A percentile compares a stretch with the other conserved stretches of the same genome.
Evolutionary conservation across 228 moss, liverwort and hornwort species (phyloP).

Genomic region (Sphagnum fallax): DNA sequence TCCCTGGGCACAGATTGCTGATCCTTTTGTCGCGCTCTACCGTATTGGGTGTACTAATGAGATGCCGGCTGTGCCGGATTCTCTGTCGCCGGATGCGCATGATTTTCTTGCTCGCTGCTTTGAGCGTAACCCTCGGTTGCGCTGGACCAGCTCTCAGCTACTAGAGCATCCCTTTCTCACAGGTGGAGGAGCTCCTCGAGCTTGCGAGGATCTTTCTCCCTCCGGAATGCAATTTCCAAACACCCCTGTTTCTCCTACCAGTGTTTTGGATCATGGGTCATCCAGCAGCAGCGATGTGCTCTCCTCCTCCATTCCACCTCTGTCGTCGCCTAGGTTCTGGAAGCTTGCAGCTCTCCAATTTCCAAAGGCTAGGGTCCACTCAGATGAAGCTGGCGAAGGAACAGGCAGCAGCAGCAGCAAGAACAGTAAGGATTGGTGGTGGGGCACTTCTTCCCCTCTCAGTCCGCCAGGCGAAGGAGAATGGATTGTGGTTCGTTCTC

Average conservation of each 20-base stretch:
- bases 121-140: slow-evolving; percentile 1
- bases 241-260: slow-evolving; percentile 21
- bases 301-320: slow-evolving; percentile 36
- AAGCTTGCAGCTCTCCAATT: slow-evolving; percentile 4
- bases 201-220: neutral
- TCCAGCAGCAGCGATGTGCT: too few species aligned
- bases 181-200: slow-evolving; percentile 4
- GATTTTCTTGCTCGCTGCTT: slow-evolving; percentile 12
- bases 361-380: neutral
- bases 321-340: slow-evolving; percentile 23
- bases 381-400: neutral
- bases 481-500: too few species aligned
- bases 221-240: neutral
- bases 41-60: neutral
- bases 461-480: slow-evolving; percentile 12
- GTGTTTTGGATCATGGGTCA: slow-evolving; percentile 13
- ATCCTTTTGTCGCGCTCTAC: neutral
- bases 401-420: neutral
- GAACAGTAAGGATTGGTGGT: slow-evolving; percentile 2
- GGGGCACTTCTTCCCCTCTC: slow-evolving; percentile 30
- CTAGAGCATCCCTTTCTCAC: slow-evolving; percentile 20
- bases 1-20: slow-evolving; percentile 3
- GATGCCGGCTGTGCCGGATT: neutral
- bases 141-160: slow-evolving; percentile 13
- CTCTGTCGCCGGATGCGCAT: slow-evolving; percentile 1